These are phyloP conservation scores for Wallacemonas sp. DNA, from an alignment of 208 protist species.

Conservation along the genomic window DNA sequence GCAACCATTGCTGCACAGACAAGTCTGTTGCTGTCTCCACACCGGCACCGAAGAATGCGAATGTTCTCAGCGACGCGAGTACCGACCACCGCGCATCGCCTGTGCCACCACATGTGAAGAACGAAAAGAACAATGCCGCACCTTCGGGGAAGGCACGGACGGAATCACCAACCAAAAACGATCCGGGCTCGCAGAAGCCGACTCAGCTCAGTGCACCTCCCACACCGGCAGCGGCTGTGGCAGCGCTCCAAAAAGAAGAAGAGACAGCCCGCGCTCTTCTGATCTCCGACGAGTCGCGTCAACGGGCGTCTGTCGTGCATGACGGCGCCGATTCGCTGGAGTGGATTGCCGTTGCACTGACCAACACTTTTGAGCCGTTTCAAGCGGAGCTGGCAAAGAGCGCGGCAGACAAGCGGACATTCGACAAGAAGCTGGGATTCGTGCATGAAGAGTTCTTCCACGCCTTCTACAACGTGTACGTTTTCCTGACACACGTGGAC, in stretches of 20 bases:
- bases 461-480: constrained; percentile 1
- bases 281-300: neutral
- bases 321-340: neutral
- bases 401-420: neutral
- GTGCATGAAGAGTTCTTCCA: constrained; percentile 4
- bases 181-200: neutral
- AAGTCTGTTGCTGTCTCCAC: too few species aligned
- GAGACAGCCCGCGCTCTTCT: neutral
- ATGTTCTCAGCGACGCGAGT: neutral
- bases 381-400: neutral
- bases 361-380: neutral
- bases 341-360: neutral
- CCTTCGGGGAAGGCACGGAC: too few species aligned
- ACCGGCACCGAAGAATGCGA: neutral
- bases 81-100: neutral
- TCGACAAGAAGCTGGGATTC: neutral
- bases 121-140: neutral
- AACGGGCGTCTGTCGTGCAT: neutral
- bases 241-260: neutral
- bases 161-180: too few species aligned
- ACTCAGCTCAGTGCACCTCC: neutral
- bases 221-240: neutral
- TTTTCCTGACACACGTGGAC: neutral
- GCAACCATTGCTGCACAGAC: too few species aligned
- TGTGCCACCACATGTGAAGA: neutral